phyloP scores from a whole-genome alignment of 495 filamentous ascomycete species.

The Xylaria longipes region DNA sequence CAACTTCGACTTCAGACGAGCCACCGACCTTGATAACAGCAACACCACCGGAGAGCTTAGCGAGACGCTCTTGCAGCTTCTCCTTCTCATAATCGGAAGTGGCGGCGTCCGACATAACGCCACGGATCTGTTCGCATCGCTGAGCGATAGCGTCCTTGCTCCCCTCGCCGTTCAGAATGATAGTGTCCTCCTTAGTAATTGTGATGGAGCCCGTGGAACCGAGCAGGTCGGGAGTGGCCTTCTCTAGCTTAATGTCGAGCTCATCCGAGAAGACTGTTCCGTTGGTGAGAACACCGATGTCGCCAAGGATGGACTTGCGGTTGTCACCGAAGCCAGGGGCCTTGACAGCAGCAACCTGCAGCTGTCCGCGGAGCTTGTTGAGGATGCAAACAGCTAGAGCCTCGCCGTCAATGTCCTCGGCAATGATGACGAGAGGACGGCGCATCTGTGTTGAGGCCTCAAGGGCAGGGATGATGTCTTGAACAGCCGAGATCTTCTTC shows the following conservation, averaged over 20 bases:
- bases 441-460: conserved; percentile 95
- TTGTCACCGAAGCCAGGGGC: conserved; percentile 99
- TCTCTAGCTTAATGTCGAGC: conserved; percentile 98
- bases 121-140: conserved; percentile 98
- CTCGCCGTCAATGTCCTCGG: conserved; percentile 98
- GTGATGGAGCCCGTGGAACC: conserved; percentile 97
- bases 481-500: conserved; percentile 99
- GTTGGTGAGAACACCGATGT: conserved; percentile 94
- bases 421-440: conserved; percentile 96
- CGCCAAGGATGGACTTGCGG: conserved; percentile 98
- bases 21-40: conserved; percentile 99
- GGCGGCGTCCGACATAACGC: conserved; percentile 88
- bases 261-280: conserved; percentile 97
- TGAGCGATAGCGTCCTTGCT: conserved; percentile 92
- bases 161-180: conserved; percentile 96
- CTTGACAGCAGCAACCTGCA: conserved; percentile 98
- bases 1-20: conserved; percentile 95
- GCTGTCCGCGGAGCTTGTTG: conserved; percentile 99
- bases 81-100: conserved; percentile 99
- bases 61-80: conserved; percentile 99
- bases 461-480: conserved; percentile 97
- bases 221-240: conserved; percentile 93
- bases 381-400: conserved; percentile 98
- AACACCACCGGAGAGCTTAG: conserved; percentile 98
- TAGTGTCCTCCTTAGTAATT: conserved; percentile 99